phyloP scores from a whole-genome alignment of 192 early-diverging fungal genomes.

The Obelidium mucronatum region DNA sequence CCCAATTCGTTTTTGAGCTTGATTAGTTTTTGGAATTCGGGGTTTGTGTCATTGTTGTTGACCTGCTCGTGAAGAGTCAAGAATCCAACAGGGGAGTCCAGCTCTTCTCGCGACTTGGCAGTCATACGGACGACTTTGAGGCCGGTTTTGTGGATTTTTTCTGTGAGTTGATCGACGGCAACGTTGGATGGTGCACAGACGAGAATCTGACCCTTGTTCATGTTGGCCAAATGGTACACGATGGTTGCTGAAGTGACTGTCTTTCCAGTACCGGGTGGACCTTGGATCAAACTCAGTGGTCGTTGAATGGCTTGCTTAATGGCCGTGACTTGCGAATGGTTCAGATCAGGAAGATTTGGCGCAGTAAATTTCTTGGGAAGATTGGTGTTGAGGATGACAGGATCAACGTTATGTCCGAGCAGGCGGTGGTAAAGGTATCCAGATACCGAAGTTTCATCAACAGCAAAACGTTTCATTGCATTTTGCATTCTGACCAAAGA shows the following conservation, averaged over 20 bases:
- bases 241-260: constrained; percentile 97
- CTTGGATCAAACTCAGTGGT: constrained; percentile 95
- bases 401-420: constrained; percentile 93
- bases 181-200: constrained; percentile 99
- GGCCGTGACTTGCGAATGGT: constrained; percentile 95
- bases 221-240: constrained; percentile 95
- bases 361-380: constrained; percentile 91
- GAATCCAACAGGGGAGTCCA: constrained; percentile 94
- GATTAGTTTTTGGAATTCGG: constrained; percentile 92
- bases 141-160: constrained; percentile 94
- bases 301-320: constrained; percentile 92
- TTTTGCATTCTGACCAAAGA: constrained; percentile 77
- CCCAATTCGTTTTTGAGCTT: constrained; percentile 87
- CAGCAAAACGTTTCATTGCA: constrained; percentile 96
- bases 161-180: constrained; percentile 97
- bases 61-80: constrained; percentile 98
- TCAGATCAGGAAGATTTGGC: constrained; percentile 94
- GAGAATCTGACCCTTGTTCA: constrained; percentile 87
- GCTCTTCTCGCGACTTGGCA: constrained; percentile 90
- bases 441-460: constrained; percentile 92
- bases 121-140: constrained; percentile 95
- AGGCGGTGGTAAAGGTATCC: constrained; percentile 95
- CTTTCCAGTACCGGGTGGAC: constrained; percentile 92
- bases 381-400: constrained; percentile 78
- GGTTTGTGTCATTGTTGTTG: constrained; percentile 90